Base-by-base conservation (phyloP, 768 basidiomycete genomes). In the Lenzites betulinus region DNA sequence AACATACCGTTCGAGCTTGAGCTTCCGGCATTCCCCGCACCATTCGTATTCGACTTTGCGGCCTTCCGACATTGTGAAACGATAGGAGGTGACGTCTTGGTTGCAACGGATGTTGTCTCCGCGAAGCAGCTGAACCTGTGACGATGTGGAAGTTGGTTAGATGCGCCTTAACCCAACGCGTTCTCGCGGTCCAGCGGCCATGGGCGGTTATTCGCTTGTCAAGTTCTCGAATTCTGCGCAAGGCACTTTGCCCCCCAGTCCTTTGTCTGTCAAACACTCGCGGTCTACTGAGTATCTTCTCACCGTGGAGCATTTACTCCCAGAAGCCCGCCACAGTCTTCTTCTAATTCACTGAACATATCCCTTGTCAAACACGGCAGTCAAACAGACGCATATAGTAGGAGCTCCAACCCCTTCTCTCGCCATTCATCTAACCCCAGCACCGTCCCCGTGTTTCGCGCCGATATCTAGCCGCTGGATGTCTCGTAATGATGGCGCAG, bases 391-490 rank as follows among this genome's bases (percentile, higher is more conserved):
- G 39, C 41, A 42, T 42, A 42, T 28, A 22, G 51, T 42, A 53
- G 11, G 39, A 26, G 11, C 39, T 20, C 7, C 38, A 18, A 38
- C 25, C 41, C 25, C 51, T 42, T 53, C 51, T 42, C 18, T 11
- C 22, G 23, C 38, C 39, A 28, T 35, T 36, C 33, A 50, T n/a
- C 33, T 36, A 22, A 36, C 49, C 49, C 28, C 28, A 28, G 26
- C 48, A 50, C 25, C 22, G 50, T 26, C 26, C 39, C 38, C n/a
- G 35, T 36, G 44, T 22, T 39, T 33, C 18, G 22, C 49, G 33
- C 49, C 54, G 60, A 50, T 61, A 60, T 55, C 54, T 51, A 55
- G 60, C 60, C 60, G 60, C 59, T 42, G n/a, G 9, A 11, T 22
- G 23, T 50, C 52, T 51, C 53, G 39, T 38, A 26, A 53, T 41